A percentile compares a stretch with the other conserved stretches of the same genome.
phyloP scores from a whole-genome alignment of 106 monocot species.

The Alisma plantagoaquatica region DNA sequence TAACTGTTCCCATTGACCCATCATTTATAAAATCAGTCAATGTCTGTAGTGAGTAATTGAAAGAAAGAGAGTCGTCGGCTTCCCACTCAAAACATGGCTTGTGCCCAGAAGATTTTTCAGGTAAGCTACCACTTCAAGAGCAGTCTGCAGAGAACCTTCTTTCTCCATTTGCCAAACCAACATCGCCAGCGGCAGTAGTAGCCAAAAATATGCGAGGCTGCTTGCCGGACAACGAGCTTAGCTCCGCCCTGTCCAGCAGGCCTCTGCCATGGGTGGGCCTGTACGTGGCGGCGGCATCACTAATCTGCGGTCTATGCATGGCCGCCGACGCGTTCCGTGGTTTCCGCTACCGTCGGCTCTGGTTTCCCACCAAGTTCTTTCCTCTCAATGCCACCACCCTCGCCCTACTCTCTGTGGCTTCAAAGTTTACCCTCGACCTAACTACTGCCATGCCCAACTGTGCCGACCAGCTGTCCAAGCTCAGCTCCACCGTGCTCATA shows the following conservation, averaged over 20 bases:
- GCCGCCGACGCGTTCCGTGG: slow-evolving; percentile 1
- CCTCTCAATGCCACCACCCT: slow-evolving; percentile 17
- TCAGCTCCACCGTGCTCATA: slow-evolving; percentile 10
- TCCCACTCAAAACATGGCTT: no score
- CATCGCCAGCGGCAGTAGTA: no score
- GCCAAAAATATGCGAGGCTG: slow-evolving; percentile 1
- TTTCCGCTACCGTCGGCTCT: slow-evolving; percentile 7
- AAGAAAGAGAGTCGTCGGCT: no score
- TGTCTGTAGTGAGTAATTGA: no score
- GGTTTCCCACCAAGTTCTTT: slow-evolving; percentile 11
- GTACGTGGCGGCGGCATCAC: slow-evolving; percentile 8
- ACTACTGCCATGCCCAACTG: slow-evolving; percentile 9
- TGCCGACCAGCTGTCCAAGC: slow-evolving; percentile 11
- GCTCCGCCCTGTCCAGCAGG: background rate
- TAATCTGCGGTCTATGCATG: slow-evolving; percentile 2
- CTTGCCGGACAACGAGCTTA: background rate
- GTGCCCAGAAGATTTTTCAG: no score
- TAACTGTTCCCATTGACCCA: no score
- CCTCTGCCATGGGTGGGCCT: slow-evolving; percentile 12
- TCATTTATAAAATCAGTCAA: no score
- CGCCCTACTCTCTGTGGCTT: slow-evolving; percentile 6
- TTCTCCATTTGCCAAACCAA: no score
- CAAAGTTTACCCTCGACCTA: slow-evolving; percentile 10
- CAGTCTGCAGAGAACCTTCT: no score
- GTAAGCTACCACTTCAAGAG: no score